A percentile compares a stretch with the other conserved stretches of the same genome.
phyloP scores from a whole-genome alignment of 192 early-diverging fungal genomes.

The Coemansia sp. region DNA sequence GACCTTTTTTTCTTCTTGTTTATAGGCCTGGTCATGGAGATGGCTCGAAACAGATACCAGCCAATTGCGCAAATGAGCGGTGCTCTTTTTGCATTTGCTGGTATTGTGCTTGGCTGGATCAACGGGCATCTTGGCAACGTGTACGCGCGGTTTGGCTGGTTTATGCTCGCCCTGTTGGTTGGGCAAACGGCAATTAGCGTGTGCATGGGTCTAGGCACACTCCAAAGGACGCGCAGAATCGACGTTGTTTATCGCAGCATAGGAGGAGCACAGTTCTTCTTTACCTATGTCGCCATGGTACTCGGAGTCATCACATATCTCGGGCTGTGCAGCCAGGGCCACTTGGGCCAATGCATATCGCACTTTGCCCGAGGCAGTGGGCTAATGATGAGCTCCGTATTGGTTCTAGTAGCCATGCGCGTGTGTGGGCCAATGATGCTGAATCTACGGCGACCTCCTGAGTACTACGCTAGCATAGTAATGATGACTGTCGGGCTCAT shows the following conservation, averaged over 20 bases:
- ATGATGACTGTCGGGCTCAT: slow-evolving; percentile 63
- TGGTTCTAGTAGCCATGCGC: slow-evolving; percentile 51
- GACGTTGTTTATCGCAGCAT: slow-evolving; percentile 47
- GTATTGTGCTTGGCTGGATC: slow-evolving; percentile 63
- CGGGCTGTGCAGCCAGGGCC: slow-evolving; percentile 62
- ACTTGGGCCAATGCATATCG: slow-evolving; percentile 68
- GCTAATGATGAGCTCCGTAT: slow-evolving; percentile 57
- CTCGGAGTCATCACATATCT: slow-evolving; percentile 62
- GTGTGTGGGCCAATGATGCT: slow-evolving; percentile 59
- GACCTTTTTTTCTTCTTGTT: not conserved
- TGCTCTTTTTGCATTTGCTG: slow-evolving; percentile 48
- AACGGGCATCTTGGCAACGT: slow-evolving; percentile 57
- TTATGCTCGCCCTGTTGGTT: slow-evolving; percentile 54
- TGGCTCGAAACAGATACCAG: slow-evolving; percentile 58
- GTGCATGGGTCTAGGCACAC: slow-evolving; percentile 36
- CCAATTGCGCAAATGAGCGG: slow-evolving; percentile 59
- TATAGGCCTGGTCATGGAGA: slow-evolving; percentile 59
- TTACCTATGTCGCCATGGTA: slow-evolving; percentile 65
- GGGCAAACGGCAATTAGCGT: slow-evolving; percentile 56
- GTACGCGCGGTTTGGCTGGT: slow-evolving; percentile 62
- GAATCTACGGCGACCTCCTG: slow-evolving; percentile 56
- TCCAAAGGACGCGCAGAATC: slow-evolving; percentile 28
- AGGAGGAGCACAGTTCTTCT: slow-evolving; percentile 48
- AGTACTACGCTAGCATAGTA: slow-evolving; percentile 62
- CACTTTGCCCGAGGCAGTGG: slow-evolving; percentile 71